These are phyloP conservation scores for Yamadazyma jaroonii DNA, from an alignment of 1,139 yeast genomes.

Conservation along the genomic window DNA sequence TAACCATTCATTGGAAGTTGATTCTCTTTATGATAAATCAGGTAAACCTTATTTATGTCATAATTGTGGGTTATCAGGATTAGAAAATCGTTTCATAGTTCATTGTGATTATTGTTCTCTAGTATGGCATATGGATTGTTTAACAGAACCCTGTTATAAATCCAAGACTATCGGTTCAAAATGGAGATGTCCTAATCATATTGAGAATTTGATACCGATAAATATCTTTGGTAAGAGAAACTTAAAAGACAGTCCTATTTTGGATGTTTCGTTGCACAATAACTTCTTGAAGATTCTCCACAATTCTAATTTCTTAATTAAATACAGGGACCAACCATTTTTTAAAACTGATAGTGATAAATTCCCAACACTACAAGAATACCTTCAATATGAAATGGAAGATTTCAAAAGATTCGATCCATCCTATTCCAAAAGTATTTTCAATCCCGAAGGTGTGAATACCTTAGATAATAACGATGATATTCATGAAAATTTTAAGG, in stretches of 20 bases:
- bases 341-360: slow-evolving; percentile 20
- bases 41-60: slow-evolving; percentile 71
- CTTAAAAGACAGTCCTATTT: slow-evolving; percentile 51
- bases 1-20: slow-evolving; percentile 59
- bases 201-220: slow-evolving; percentile 50
- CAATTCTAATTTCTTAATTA: slow-evolving; percentile 54
- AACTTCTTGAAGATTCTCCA: slow-evolving; percentile 40
- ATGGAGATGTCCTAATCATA: slow-evolving; percentile 95
- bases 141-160: slow-evolving; percentile 70
- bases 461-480: slow-evolving; percentile 21
- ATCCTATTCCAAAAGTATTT: slow-evolving; percentile 13
- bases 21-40: slow-evolving; percentile 59
- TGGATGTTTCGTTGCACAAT: slow-evolving; percentile 47
- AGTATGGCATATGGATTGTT: slow-evolving; percentile 92
- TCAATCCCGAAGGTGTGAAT: slow-evolving; percentile 14
- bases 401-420: slow-evolving; percentile 18
- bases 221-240: slow-evolving; percentile 37
- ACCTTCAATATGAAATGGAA: slow-evolving; percentile 26
- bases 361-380: slow-evolving; percentile 28
- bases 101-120: slow-evolving; percentile 84
- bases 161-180: slow-evolving; percentile 77
- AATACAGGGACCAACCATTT: slow-evolving; percentile 66
- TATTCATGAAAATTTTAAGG: slow-evolving; percentile 21
- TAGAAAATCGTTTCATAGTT: slow-evolving; percentile 50
- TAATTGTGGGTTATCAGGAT: slow-evolving; percentile 71